A percentile compares a stretch with the other conserved stretches of the same genome.
Conservation (phyloP, 352 stramenopile genomes). For the Pythium brassicae region DNA sequence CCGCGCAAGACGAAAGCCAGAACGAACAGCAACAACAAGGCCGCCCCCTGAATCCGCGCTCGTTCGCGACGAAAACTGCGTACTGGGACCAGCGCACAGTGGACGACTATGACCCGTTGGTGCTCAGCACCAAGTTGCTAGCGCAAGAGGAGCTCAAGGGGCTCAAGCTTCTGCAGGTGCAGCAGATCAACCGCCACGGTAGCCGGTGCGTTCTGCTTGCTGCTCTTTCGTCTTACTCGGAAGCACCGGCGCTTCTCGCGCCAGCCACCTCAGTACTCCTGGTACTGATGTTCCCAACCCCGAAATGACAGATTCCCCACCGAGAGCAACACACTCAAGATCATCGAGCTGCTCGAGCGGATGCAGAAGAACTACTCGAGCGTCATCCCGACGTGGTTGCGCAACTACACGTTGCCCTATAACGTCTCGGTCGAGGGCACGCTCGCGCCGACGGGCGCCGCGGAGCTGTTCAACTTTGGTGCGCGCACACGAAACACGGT, state of each 20-base stretch:
- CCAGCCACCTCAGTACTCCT: conserved; percentile 38
- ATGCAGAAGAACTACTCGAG: conserved; percentile 40
- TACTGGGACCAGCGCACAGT: conserved; percentile 4
- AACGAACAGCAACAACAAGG: too few species aligned
- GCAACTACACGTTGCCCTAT: conserved; percentile 58
- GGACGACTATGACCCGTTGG: background rate
- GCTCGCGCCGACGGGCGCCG: conserved; percentile 27
- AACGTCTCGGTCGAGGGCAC: conserved; percentile 42
- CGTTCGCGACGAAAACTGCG: conserved; percentile 3
- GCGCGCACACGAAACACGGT: conserved; percentile 23
- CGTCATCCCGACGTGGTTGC: conserved; percentile 43
- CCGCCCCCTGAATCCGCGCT: conserved; percentile 1
- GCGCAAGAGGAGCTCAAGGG: background rate
- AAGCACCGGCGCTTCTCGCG: conserved; percentile 39
- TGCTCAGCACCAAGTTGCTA: background rate
- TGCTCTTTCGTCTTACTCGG: too few species aligned
- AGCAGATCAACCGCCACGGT: conserved; percentile 54
- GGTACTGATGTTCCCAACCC: too few species aligned
- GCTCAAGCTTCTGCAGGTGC: conserved; percentile 34
- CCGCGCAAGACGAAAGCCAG: too few species aligned
- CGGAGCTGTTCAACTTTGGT: conserved; percentile 36
- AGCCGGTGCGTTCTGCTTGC: too few species aligned
- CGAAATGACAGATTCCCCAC: too few species aligned
- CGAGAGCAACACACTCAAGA: conserved; percentile 36
- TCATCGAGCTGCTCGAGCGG: conserved; percentile 33